These are phyloP conservation scores for Phoma herbarum DNA, from an alignment of 2,329 filamentous ascomycete species.

Conservation along the genomic window DNA sequence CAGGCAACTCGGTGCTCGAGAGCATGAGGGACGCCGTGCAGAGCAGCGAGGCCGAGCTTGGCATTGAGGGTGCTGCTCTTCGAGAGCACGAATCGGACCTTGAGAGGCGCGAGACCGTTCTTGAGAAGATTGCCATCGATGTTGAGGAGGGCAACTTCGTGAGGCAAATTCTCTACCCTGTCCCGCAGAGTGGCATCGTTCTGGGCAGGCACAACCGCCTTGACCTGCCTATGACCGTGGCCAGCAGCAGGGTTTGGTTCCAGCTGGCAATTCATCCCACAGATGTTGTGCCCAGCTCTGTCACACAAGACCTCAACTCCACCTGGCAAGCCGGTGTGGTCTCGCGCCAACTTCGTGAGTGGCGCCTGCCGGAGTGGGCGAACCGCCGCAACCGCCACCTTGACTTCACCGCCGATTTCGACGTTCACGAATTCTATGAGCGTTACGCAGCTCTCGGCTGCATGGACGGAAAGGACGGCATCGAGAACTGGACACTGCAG, in stretches of 20 bases:
- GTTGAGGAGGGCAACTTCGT: constrained; percentile 84
- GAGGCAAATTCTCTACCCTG: constrained; percentile 80
- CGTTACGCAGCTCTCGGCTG: constrained; percentile 87
- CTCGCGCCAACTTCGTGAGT: constrained; percentile 89
- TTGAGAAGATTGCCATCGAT: constrained; percentile 88
- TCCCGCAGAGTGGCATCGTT: constrained; percentile 78
- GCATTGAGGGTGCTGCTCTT: constrained; percentile 72
- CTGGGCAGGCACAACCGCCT: constrained; percentile 81
- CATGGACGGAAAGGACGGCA: constrained; percentile 87
- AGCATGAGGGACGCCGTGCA: constrained; percentile 87
- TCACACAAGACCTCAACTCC: constrained; percentile 77
- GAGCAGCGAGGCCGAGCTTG: constrained; percentile 80
- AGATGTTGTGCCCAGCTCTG: constrained; percentile 78
- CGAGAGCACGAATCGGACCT: constrained; percentile 79
- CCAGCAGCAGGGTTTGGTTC: constrained; percentile 92
- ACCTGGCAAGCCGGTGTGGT: constrained; percentile 94
- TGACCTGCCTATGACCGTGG: constrained; percentile 76
- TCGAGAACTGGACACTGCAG: constrained; percentile 93
- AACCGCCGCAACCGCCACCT: constrained; percentile 90
- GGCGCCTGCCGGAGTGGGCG: constrained; percentile 95
- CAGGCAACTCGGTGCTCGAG: constrained; percentile 81
- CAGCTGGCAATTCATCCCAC: constrained; percentile 92
- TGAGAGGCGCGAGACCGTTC: constrained; percentile 81
- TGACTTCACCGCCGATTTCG: constrained; percentile 97
- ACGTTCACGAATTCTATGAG: constrained; percentile 87